These are phyloP conservation scores for Pestalotiopsis sp. DNA, from an alignment of 2,329 filamentous ascomycete species.

Conservation along the genomic window DNA sequence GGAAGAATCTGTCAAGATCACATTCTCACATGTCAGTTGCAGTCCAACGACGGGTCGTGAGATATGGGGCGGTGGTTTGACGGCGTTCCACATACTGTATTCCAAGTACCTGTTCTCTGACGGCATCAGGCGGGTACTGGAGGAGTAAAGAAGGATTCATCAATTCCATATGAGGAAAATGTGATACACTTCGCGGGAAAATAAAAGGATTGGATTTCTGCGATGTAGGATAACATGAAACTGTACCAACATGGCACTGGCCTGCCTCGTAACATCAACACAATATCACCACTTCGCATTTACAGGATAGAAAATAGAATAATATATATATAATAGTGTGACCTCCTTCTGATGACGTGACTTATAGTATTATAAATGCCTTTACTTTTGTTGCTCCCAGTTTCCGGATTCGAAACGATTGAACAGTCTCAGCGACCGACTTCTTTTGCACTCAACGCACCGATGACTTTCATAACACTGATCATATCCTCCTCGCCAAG, in stretches of 20 bases:
- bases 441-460: not conserved
- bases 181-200: too few relatives aligned
- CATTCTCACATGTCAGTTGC: not conserved
- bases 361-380: too few relatives aligned
- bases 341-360: too few relatives aligned
- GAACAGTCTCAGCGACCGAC: not conserved
- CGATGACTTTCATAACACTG: not conserved
- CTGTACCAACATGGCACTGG: too few relatives aligned
- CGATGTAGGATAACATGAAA: too few relatives aligned
- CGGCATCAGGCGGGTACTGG: not conserved
- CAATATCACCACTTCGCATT: too few relatives aligned
- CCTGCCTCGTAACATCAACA: too few relatives aligned
- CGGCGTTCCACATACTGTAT: constrained; percentile 1
- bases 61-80: not conserved
- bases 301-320: too few relatives aligned
- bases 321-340: too few relatives aligned
- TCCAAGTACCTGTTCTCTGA: constrained; percentile 5
- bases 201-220: too few relatives aligned
- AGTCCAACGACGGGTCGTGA: not conserved
- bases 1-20: not conserved
- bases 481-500: not conserved
- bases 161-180: not conserved
- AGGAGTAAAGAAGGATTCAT: not conserved
- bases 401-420: too few relatives aligned
- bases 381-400: too few relatives aligned